Base-by-base conservation (phyloP, 768 basidiomycete species). In the Naganishia onofrii region DNA sequence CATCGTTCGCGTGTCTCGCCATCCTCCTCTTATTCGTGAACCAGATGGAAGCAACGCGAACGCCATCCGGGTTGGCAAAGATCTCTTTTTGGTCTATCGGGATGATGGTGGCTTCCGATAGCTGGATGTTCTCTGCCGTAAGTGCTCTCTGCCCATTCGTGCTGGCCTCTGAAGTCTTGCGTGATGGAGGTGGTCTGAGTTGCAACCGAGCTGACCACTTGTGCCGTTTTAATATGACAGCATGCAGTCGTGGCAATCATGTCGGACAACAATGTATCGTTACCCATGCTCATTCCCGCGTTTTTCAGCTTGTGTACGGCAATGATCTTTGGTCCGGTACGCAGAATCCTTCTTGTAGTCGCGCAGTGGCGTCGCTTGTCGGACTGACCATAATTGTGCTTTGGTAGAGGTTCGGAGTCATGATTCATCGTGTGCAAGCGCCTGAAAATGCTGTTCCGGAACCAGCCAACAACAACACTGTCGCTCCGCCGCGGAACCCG, bases 181-280 rank as follows among this genome's bases (percentile, higher is more conserved):
- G 15, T 42, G 42, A 42, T 34, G 13, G 55, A 34, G 9, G 15
- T 23, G 15, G 13, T 15, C 2, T 42, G 15, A 8, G 42, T 10
- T 42, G 8, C 44, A 19, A 15, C 32, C 17, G 57, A 23, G 10
- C 65, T 66, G 10, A 67, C 54, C 17, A 23, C 55, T 19, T 19
- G 5, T 17, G 42, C 38, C 42, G 23, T 23, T 51, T 53, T 3
- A n/a, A 6, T 51, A 26, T 51, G 48, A 51, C 66, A 85, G 84
- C 91, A 94, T 75, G 87, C 93, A 66, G 93, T 92, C 0, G 89
- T 95, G 69, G 91, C 90, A 4, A 89, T 94, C 68, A 82, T 93
- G 44, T 88, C 90, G 2, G 90, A 93, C 71, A 92, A 92, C 52
- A 83, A 88, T 34, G 86, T 91, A 1, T 92, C 91, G 0, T 80